Conservation (phyloP, 2,329 filamentous ascomycete species). For the Grosmannia serpens region DNA sequence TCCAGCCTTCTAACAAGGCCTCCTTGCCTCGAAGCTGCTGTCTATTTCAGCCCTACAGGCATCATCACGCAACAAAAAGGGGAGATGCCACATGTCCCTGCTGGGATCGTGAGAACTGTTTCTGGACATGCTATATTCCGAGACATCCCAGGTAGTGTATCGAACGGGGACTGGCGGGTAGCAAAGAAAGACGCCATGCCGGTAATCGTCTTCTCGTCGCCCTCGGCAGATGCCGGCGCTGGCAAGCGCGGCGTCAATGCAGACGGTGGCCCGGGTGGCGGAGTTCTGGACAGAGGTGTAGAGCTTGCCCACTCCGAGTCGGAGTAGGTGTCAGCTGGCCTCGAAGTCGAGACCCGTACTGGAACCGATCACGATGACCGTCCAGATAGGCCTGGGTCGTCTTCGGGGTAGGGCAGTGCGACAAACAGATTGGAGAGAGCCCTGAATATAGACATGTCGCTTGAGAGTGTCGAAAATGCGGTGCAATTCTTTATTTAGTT, state of each 20-base stretch:
- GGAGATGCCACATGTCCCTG: too few species aligned
- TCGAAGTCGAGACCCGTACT: conserved; percentile 31
- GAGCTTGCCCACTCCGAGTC: conserved; percentile 22
- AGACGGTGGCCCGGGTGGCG: conserved; percentile 22
- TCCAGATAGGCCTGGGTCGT: conserved; percentile 6
- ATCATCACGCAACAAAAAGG: conserved; percentile 18
- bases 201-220: conserved; percentile 27
- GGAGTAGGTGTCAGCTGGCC: conserved; percentile 24
- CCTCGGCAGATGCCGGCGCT: conserved; percentile 29
- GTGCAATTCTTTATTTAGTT: too few species aligned
- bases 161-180: too few species aligned
- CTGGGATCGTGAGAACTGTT: too few species aligned
- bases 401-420: not conserved
- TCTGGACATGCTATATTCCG: too few species aligned
- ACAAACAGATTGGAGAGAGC: conserved; percentile 7
- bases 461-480: too few species aligned
- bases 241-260: conserved; percentile 31
- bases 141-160: too few species aligned
- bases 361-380: conserved; percentile 30
- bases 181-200: conserved; percentile 19
- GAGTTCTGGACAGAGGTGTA: conserved; percentile 30
- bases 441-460: too few species aligned
- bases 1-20: too few species aligned
- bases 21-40: conserved; percentile 6
- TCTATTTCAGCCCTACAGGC: conserved; percentile 35